Percentiles rank a stretch among this genome's conserved stretches.
These are phyloP conservation scores for Mycena citricolor DNA, from an alignment of 1,284 basidiomycete species.

Conservation along the genomic window DNA sequence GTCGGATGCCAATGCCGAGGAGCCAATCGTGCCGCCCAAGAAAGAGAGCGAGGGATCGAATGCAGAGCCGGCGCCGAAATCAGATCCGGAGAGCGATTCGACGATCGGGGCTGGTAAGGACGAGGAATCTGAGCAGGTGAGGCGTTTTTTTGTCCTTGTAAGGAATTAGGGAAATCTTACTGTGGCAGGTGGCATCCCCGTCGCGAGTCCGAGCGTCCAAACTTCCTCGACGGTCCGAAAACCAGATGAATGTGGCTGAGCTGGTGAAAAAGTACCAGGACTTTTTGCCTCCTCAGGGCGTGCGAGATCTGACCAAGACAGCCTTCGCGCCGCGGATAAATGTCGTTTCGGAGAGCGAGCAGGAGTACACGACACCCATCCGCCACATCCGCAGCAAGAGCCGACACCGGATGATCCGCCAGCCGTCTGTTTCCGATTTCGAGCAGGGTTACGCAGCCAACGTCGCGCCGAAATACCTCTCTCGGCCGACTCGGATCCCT, in stretches of 20 bases:
- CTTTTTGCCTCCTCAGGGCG: conserved; percentile 67
- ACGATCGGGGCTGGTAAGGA: conserved; percentile 77
- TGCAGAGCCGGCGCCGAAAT: conserved; percentile 25
- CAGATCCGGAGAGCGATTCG: conserved; percentile 81
- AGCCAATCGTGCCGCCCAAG: conserved; percentile 22
- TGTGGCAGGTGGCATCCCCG: too few relatives aligned
- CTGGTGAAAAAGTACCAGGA: conserved; percentile 84
- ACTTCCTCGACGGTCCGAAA: conserved; percentile 63
- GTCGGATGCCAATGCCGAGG: conserved; percentile 39
- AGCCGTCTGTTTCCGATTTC: conserved; percentile 77
- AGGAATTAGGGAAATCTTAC: conserved; percentile 9
- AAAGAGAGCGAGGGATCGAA: conserved; percentile 23
- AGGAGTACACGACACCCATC: conserved; percentile 48
- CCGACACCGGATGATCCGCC: conserved; percentile 48
- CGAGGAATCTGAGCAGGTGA: conserved; percentile 25
- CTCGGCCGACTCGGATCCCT: conserved; percentile 55
- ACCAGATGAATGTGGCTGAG: conserved; percentile 76
- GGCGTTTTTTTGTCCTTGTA: conserved; percentile 17
- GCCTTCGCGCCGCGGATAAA: conserved; percentile 58
- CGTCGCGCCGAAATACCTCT: conserved; percentile 69
- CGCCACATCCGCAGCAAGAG: conserved; percentile 48
- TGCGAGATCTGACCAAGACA: conserved; percentile 67
- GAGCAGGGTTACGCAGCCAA: conserved; percentile 90
- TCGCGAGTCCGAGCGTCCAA: conserved; percentile 45
- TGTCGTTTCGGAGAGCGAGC: conserved; percentile 71